Base-by-base conservation (phyloP, 305 asterid species). In the Nicotiana rustica region DNA sequence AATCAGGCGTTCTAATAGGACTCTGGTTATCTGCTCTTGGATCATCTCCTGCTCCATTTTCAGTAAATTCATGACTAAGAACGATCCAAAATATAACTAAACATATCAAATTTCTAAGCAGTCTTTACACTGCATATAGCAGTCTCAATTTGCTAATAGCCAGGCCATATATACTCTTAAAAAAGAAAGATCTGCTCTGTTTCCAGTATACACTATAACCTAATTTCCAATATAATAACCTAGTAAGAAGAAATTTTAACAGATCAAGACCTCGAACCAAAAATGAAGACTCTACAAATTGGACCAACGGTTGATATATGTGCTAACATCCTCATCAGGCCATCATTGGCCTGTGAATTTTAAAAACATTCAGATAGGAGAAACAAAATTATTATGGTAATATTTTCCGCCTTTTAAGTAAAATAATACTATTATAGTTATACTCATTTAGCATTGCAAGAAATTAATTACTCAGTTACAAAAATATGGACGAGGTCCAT, bases 1-100 rank as follows among this genome's bases (percentile, higher is more conserved):
- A 35, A 93, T 94, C 78, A 93, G 88, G 52, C 99, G 96, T 84
- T 97, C 99, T 86, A 97, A 83, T 35, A 97, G 89, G 52, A 95
- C 99, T 77, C 99, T 89, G 21, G 99, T 95, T 84, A 97, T 97
- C 85, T 95, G 99, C 85, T 95, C 99, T 88, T 97, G 99, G 85
- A 97, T 90, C 87, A 86, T 87, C 88, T 97, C 99, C 99, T 95
- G 97, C 92, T 77, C 49, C 35, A 59, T 44, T 15, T 61, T 33
- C 38, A 17, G 52, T 17, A 55, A 75, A 55, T 56, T 55, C n/a
- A 7, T 55, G 36, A 76, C 31, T 76, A 29, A 4, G 14, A 55
- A 25, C 25, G 25, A 76, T 17, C 66, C 66, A 76, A 75, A 52
- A 31, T 18, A 31, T 31, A 52, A 31, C 66, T 73, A 73, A 14